phyloP scores from a whole-genome alignment of 202 grass and related monocot species.

The Schoenoplectus tabernaemontani region DNA sequence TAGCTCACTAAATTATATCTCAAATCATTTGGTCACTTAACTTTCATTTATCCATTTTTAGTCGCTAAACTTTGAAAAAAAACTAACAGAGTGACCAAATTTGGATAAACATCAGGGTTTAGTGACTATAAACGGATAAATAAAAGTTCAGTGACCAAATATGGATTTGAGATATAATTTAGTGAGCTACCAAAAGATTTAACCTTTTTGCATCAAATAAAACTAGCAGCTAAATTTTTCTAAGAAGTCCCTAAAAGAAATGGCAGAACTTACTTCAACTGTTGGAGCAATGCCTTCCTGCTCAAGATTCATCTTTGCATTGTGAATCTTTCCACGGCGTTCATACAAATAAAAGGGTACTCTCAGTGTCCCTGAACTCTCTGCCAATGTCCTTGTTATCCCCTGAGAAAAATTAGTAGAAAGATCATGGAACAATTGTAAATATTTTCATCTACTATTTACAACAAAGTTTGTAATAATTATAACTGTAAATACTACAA shows the following conservation, averaged over 20 bases:
- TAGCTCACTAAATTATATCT: no score
- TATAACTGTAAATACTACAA: not conserved
- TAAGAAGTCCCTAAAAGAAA: not conserved
- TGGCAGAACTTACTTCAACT: slow-evolving; percentile 38
- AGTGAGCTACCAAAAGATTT: no score
- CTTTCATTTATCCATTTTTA: no score
- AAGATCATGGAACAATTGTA: not conserved
- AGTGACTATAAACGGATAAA: no score
- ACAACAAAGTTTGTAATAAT: not conserved
- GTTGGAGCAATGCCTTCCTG: slow-evolving; percentile 66
- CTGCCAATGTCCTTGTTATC: slow-evolving; percentile 74
- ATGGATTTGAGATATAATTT: no score
- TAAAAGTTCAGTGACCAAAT: no score
- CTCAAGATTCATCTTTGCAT: slow-evolving; percentile 62
- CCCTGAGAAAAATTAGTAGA: slow-evolving; percentile 48
- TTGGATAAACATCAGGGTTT: no score
- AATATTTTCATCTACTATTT: slow-evolving; percentile 5
- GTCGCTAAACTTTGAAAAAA: no score
- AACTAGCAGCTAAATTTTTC: not conserved
- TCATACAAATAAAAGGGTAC: slow-evolving; percentile 85
- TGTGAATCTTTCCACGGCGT: slow-evolving; percentile 54
- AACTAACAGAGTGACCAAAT: no score
- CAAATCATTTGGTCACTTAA: no score
- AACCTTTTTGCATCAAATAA: no score
- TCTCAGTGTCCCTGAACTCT: slow-evolving; percentile 74